Percentiles rank a stretch among this genome's conserved stretches.
phyloP scores from a whole-genome alignment of 2,329 filamentous ascomycete species.

The Trichoderma koningiopsis region DNA sequence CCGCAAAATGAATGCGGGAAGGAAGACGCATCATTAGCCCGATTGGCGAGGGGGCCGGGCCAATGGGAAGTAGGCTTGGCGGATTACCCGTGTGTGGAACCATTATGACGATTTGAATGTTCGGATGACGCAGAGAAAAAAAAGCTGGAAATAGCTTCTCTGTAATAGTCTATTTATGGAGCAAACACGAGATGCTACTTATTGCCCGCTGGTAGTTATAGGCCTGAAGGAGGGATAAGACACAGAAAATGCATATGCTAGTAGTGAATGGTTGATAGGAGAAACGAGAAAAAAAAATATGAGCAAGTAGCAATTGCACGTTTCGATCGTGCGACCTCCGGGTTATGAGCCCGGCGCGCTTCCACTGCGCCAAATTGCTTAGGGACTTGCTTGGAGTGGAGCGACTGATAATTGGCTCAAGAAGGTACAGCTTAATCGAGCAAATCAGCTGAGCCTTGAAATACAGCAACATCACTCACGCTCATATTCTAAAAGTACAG shows the following conservation, averaged over 20 bases:
- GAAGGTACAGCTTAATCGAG: neutral
- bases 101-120: neutral
- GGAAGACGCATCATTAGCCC: neutral
- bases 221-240: too few relatives aligned
- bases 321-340: conserved; percentile 23
- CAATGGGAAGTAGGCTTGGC: neutral
- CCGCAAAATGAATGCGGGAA: conserved; percentile 11
- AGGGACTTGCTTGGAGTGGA: neutral
- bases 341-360: conserved; percentile 23
- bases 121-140: neutral
- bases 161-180: neutral
- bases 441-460: neutral
- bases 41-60: neutral
- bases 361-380: conserved; percentile 24
- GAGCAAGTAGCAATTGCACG: conserved; percentile 15
- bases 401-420: neutral
- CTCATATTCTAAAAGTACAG: neutral
- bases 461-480: neutral
- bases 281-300: conserved; percentile 4
- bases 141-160: neutral
- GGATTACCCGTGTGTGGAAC: neutral
- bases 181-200: neutral
- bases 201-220: neutral
- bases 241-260: too few relatives aligned
- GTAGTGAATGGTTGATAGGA: neutral